Percentiles rank a stretch among this genome's conserved stretches.
phyloP scores from a whole-genome alignment of 2,329 filamentous ascomycete genomes.

The Rhynchosporium secalis region DNA sequence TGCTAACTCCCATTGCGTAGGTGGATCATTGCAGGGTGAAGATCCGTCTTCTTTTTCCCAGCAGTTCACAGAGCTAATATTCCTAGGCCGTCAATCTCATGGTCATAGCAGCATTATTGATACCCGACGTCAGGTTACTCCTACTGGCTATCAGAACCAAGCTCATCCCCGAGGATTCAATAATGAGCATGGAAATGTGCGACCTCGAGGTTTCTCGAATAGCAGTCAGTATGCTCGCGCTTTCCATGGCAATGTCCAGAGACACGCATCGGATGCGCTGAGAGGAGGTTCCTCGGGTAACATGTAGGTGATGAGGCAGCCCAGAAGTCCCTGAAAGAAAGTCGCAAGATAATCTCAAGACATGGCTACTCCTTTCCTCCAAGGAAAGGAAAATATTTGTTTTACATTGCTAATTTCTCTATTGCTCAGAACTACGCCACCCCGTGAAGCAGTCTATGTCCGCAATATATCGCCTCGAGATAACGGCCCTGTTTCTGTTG shows the following conservation, averaged over 20 bases:
- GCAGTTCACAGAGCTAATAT: neutral
- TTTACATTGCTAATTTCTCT: no score
- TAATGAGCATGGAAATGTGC: neutral
- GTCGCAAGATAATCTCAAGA: no score
- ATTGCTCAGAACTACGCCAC: neutral
- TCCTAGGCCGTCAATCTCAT: neutral
- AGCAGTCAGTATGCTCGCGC: neutral
- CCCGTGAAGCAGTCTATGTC: constrained; percentile 3
- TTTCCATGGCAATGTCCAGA: neutral
- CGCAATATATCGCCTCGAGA: neutral
- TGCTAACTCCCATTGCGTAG: no score
- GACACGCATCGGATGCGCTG: neutral
- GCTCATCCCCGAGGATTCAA: neutral
- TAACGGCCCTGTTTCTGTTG: neutral
- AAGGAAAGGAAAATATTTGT: no score
- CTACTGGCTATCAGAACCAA: neutral
- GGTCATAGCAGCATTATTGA: neutral
- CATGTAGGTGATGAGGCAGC: no score
- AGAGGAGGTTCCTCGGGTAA: neutral
- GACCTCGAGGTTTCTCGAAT: constrained; percentile 3
- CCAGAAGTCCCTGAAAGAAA: no score
- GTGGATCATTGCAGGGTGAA: neutral
- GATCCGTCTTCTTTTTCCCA: neutral
- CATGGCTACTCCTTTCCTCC: no score
- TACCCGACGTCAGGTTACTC: neutral